These are phyloP conservation scores for Graphilbum fragrans DNA, from an alignment of 2,329 filamentous ascomycete genomes.

Conservation along the genomic window DNA sequence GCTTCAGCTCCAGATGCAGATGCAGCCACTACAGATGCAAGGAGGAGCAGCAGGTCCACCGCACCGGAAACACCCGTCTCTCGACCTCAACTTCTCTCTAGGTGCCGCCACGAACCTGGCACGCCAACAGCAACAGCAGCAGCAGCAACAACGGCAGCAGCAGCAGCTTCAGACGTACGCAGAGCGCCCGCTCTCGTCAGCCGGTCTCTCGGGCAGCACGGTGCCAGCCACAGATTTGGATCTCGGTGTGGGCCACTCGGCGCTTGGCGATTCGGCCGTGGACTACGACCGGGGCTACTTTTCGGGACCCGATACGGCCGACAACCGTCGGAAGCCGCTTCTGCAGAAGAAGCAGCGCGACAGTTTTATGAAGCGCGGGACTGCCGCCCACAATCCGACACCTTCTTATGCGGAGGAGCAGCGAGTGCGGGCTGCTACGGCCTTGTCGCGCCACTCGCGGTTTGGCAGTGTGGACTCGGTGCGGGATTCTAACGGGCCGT, in stretches of 20 bases:
- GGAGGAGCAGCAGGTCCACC: too few species aligned
- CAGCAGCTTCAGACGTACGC: slow-evolving; percentile 21
- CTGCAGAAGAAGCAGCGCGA: slow-evolving; percentile 73
- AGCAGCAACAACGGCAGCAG: neutral
- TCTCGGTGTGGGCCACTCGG: slow-evolving; percentile 15
- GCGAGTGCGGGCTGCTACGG: slow-evolving; percentile 50
- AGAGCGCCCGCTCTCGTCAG: slow-evolving; percentile 42
- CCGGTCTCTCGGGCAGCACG: slow-evolving; percentile 33
- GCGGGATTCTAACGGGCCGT: slow-evolving; percentile 40
- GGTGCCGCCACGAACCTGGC: slow-evolving; percentile 33
- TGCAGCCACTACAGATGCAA: slow-evolving; percentile 18
- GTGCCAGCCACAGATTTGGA: slow-evolving; percentile 27
- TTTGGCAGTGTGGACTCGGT: slow-evolving; percentile 70
- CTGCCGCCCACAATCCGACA: neutral
- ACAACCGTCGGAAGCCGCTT: slow-evolving; percentile 57
- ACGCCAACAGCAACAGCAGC: slow-evolving; percentile 1
- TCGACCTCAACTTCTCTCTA: slow-evolving; percentile 59
- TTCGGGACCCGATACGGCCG: slow-evolving; percentile 66
- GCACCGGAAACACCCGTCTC: slow-evolving; percentile 55
- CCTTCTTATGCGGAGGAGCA: slow-evolving; percentile 59
- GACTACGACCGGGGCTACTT: slow-evolving; percentile 87
- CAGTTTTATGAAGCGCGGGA: slow-evolving; percentile 25
- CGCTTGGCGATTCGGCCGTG: slow-evolving; percentile 32
- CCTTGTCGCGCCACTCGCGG: slow-evolving; percentile 61
- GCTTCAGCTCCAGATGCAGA: neutral